Evolutionary conservation across 805 yeast species (phyloP), one percentile per base, ranked within the genome.

Genomic region (Yueomyces sp.): DNA sequence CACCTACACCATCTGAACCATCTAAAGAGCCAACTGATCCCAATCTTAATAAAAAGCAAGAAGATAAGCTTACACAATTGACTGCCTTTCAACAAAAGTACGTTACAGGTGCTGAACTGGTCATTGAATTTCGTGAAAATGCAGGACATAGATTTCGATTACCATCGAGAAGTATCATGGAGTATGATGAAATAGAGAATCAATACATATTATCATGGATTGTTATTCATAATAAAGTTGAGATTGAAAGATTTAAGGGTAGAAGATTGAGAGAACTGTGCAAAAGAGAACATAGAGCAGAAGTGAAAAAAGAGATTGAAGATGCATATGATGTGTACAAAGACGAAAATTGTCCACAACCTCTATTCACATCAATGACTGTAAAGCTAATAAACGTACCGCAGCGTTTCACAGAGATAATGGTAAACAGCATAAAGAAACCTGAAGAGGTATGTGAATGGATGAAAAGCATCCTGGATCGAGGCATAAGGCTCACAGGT

Each of bases 121-220:
- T 87, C 4, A 79, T 90, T 59, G 98, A 92, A 60, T 90, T 79
- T 63, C 72, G 73, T 29, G 97, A 92, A 52, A 80, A 79, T 56
- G 75, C 92, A 0, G 72, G 79, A 40, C 79, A 79, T 5, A 71
- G 97, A 45, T 90, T 73, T 53, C 64, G 73, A 45, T 56, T 90
- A 0, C 96, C 97, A 0, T 79, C 79, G 49, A 76, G 85, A 48
- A 73, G 94, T 1, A 72, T 90, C 3, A 66, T 82, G 46, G 96
- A 88, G 62, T 50, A 54, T 43, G 43, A 58, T 37, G 55, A 54
- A 38, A 51, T 55, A 46, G 53, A 61, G 42, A 49, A 53, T 33
- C 55, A 52, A 4, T 53, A 51, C 38, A 45, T 56, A 4, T 34
- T 62, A n/a, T 62, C 67, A 3, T 62, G 63, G 61, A 53, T 62